Percentiles rank a stretch among this genome's conserved stretches.
Evolutionary conservation across 371 early-diverging fungal genomes (phyloP).

Genomic region (Rhizopus delemar): DNA sequence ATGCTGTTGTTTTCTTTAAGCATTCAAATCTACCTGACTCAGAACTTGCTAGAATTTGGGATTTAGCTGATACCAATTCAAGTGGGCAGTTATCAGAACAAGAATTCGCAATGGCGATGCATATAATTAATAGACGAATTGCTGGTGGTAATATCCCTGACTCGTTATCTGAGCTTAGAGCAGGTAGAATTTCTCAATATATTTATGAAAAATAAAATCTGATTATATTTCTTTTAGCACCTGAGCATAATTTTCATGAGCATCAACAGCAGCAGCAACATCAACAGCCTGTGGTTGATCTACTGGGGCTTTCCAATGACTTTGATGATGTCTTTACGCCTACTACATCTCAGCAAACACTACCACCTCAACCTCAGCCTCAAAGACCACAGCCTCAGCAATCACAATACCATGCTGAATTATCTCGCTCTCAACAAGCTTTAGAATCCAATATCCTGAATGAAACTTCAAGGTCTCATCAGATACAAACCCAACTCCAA

Average conservation of each 20-base stretch:
- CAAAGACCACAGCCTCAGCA: slow-evolving; percentile 10
- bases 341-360: slow-evolving; percentile 13
- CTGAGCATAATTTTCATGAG: too few relatives aligned
- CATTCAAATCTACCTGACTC: slow-evolving; percentile 71
- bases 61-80: slow-evolving; percentile 54
- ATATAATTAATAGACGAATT: slow-evolving; percentile 57
- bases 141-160: slow-evolving; percentile 48
- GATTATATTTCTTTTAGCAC: not conserved
- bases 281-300: slow-evolving; percentile 23
- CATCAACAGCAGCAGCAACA: not conserved
- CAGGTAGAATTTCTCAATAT: not conserved
- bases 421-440: slow-evolving; percentile 7
- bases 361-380: slow-evolving; percentile 8
- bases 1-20: slow-evolving; percentile 74
- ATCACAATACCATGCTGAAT: slow-evolving; percentile 4
- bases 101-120: slow-evolving; percentile 67
- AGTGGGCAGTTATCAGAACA: slow-evolving; percentile 47
- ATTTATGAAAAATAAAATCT: not conserved
- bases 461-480: slow-evolving; percentile 25
- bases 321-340: slow-evolving; percentile 6
- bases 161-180: slow-evolving; percentile 18
- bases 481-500: slow-evolving; percentile 25
- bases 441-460: slow-evolving; percentile 20
- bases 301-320: slow-evolving; percentile 27
- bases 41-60: slow-evolving; percentile 75